Evolutionary conservation across 202 grass and related monocot species (phyloP).

Genomic region (Bolboschoenoplectus hybrid): DNA sequence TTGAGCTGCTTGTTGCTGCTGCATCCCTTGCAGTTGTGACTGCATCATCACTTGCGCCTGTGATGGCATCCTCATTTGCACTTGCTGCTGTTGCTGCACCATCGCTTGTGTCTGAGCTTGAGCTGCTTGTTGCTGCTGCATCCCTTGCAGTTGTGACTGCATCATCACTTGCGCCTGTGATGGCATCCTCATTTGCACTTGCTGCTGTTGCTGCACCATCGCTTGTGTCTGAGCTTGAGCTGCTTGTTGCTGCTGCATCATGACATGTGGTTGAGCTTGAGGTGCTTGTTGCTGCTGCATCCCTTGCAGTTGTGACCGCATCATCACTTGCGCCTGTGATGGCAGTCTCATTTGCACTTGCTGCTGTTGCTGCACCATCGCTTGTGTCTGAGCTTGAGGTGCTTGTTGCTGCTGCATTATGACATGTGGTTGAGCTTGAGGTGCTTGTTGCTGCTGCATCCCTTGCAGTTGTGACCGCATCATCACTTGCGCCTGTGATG

Average conservation of each 20-base stretch:
- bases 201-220: slow-evolving; percentile 14
- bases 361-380: slow-evolving; percentile 9
- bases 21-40: slow-evolving; percentile 41
- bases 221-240: background rate
- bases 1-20: too few relatives aligned
- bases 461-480: slow-evolving; percentile 42
- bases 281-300: too few relatives aligned
- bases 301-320: slow-evolving; percentile 41
- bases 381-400: background rate
- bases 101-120: background rate
- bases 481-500: slow-evolving; percentile 2
- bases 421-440: background rate
- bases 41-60: slow-evolving; percentile 10
- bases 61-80: slow-evolving; percentile 21
- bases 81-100: slow-evolving; percentile 24
- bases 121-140: slow-evolving; percentile 12
- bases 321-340: slow-evolving; percentile 4
- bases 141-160: slow-evolving; percentile 40
- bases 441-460: background rate
- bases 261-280: slow-evolving; percentile 10
- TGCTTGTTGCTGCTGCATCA: slow-evolving; percentile 21
- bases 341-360: slow-evolving; percentile 29
- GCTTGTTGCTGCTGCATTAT: slow-evolving; percentile 22
- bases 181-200: slow-evolving; percentile 27
- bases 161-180: slow-evolving; percentile 18